Evolutionary conservation across 305 asterid genomes (phyloP), one percentile per base, ranked within the genome.

Genomic region (Solanum chacoense): DNA sequence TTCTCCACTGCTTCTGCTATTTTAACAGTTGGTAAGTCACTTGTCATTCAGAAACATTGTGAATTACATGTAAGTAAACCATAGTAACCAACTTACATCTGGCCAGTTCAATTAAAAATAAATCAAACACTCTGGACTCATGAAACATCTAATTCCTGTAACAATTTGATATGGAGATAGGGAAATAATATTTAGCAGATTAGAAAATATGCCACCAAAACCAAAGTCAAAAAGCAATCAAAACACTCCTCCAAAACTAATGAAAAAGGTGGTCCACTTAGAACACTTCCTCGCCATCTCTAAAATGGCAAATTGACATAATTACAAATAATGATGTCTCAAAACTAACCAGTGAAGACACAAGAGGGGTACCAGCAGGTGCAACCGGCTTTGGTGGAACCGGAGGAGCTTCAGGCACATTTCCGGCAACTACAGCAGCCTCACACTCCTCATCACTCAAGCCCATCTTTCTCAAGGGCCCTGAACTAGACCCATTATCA

Each of bases 351-450:
- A 95, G 98, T 32, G 96, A 87, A 10, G 93, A 63, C 45, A 91
- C 93, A 1, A 86, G 73, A 12, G 98, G 99, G 32, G 99, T 96
- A 45, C 98, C 98, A 34, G 91, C 91, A 38, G 99, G 99, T 16
- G 98, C 94, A 74, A 92, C 94, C 2, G 98, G 96, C 85, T 89
- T 95, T 5, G 94, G 93, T 35, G 96, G 98, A 45, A 91, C 96
- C 1, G 96, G 98, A 8, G 99, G 99, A 8, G 99, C 96, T 84
- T 95, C 98, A 6, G 98, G 99, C 8, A 93, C 88, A 89, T 92
- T 94, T 85, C 99, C 99, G 2, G 99, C 96, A 67, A 93, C 98
- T 38, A 95, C 97, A 6, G 93, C 96, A 85, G 99, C 99, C 90
- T 97, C 99, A 75, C 98, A 96, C 67, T 95, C 97, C 89, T 89